A percentile compares a stretch with the other conserved stretches of the same genome.
phyloP scores from a whole-genome alignment of 352 stramenopile species.

The Phytophthora vignae region DNA sequence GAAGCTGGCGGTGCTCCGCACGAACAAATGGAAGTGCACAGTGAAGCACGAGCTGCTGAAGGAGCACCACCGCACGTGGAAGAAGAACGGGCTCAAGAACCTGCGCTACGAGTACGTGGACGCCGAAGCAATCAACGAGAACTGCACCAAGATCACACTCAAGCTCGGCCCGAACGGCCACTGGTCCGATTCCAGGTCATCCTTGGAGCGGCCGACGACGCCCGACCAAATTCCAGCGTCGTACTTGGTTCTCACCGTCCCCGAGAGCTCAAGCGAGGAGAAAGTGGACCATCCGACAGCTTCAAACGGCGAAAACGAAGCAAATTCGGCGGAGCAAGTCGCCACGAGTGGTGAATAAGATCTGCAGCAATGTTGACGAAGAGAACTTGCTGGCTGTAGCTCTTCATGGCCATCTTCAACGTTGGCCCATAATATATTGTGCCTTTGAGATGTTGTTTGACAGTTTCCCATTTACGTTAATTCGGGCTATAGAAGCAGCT shows the following conservation, averaged over 20 bases:
- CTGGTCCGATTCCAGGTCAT: constrained; percentile 67
- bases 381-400: neutral
- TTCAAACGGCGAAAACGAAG: neutral
- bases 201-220: constrained; percentile 36
- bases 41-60: constrained; percentile 63
- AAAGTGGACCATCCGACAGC: neutral
- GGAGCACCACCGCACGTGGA: constrained; percentile 63
- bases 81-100: constrained; percentile 58
- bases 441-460: neutral
- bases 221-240: constrained; percentile 19
- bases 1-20: constrained; percentile 49
- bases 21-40: constrained; percentile 63
- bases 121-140: constrained; percentile 42
- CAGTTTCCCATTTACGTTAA: constrained; percentile 11
- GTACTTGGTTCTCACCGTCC: constrained; percentile 14
- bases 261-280: neutral
- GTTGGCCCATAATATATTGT: constrained; percentile 18
- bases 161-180: constrained; percentile 52
- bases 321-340: neutral
- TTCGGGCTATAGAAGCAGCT: neutral
- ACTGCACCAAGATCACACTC: constrained; percentile 62
- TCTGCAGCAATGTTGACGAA: neutral
- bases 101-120: constrained; percentile 57
- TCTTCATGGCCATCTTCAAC: constrained; percentile 7
- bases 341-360: neutral